Base-by-base conservation (phyloP, 139 green algal genomes). In the Chlorella sorokiniana region DNA sequence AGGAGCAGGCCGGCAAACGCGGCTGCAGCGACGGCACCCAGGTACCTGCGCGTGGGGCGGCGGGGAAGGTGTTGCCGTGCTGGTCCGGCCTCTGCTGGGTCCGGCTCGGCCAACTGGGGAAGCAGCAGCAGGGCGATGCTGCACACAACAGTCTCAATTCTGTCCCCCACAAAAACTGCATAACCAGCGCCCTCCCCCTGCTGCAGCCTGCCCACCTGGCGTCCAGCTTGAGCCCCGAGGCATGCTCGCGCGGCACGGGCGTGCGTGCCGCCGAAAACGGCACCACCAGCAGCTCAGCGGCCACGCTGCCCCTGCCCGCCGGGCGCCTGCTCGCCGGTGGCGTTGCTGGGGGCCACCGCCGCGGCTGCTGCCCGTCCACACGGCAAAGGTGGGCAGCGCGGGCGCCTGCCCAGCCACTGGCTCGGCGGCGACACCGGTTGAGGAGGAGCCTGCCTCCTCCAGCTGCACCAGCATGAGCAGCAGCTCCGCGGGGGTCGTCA, bases 301-400 rank as follows among this genome's bases (percentile, higher is more conserved):
- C 33, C 44, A 6, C 31, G n/a, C 71, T 42, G 29, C 1, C 29
- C 18, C 1, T 33, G 31, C 33, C 27, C 40, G 37, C 37, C 3
- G 37, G 29, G 18, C 44, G 14, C 44, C 29, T 20, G 31, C 18
- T 23, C 31, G 31, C 27, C 54, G 20, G 52, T 56, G 37, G 37
- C 38, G 22, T 35, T 78, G 54, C 20, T 29, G 40, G 73, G 52
- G 37, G 29, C 37, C 54, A 54, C 73, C 0, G 8, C 22, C 73
- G 23, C 41, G 59, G 73, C 73, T 79, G 73, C 73, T 79, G 73
- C 54, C 40, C 4, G 73, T 61, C 63, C 63, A 79, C 52, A 79
- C 73, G 11, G 73, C 73, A 69, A 69, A 79, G 2, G 69, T 54
- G 38, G 73, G 73, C 25, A 79, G 73, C 20, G 52, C 20, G 8